phyloP scores from a whole-genome alignment of 768 basidiomycete species.

The Pisolithus tinctorius region DNA sequence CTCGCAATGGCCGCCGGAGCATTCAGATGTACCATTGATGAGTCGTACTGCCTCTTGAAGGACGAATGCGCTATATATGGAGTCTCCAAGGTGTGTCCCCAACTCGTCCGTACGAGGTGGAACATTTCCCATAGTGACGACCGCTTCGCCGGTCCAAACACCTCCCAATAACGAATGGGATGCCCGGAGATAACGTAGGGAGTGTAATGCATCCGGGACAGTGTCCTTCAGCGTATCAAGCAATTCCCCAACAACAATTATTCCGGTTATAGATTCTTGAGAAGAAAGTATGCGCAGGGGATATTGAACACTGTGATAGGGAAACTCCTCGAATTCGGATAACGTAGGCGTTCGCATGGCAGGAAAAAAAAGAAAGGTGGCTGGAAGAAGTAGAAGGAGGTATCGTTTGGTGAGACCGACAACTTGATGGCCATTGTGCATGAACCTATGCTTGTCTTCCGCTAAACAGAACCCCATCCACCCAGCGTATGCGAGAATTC shows the following conservation, averaged over 20 bases:
- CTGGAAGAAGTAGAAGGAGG: conserved; percentile 15
- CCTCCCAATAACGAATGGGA: conserved; percentile 65
- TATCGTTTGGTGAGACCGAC: conserved; percentile 1
- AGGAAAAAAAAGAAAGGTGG: conserved; percentile 33
- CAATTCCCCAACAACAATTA: conserved; percentile 76
- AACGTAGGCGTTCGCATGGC: conserved; percentile 50
- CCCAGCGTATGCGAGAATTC: conserved; percentile 9
- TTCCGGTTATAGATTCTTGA: conserved; percentile 66
- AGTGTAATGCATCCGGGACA: conserved; percentile 32
- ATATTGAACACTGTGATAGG: conserved; percentile 45
- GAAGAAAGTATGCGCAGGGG: conserved; percentile 64
- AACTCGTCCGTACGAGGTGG: conserved; percentile 43
- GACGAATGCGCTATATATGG: conserved; percentile 78
- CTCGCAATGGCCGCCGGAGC: conserved; percentile 30
- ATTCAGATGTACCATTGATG: conserved; percentile 44
- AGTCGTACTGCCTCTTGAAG: conserved; percentile 82
- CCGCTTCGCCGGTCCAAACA: conserved; percentile 65
- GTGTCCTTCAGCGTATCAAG: conserved; percentile 33
- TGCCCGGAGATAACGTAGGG: conserved; percentile 54
- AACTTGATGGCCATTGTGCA: not conserved
- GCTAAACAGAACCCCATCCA: conserved; percentile 1
- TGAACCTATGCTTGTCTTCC: not conserved
- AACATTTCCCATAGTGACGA: conserved; percentile 35
- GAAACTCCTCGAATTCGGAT: conserved; percentile 42
- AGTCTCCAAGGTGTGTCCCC: conserved; percentile 58